These are phyloP conservation scores for Chlorella sp. DNA, from an alignment of 139 green algal species.

Conservation along the genomic window DNA sequence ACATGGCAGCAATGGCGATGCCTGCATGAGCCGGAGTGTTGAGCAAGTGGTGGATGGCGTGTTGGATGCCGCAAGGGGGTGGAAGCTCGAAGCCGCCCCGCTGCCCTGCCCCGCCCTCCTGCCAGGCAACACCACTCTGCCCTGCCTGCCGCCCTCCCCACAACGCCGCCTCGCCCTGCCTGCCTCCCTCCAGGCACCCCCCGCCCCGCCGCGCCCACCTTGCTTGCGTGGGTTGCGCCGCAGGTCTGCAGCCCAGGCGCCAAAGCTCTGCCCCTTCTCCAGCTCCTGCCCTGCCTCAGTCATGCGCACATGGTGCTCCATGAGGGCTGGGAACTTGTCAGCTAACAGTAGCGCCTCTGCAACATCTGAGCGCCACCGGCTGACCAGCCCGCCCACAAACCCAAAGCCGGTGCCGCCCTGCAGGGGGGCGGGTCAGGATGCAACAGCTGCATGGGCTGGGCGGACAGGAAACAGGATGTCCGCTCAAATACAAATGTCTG, in stretches of 20 bases:
- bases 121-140: too few relatives aligned
- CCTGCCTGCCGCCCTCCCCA: too few relatives aligned
- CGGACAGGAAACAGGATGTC: background rate
- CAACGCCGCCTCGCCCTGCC: too few relatives aligned
- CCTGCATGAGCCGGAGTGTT: background rate
- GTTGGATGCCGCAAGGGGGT: background rate
- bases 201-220: background rate
- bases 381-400: background rate
- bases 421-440: background rate
- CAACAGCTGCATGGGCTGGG: too few relatives aligned
- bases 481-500: background rate
- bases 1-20: conserved; percentile 16
- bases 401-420: conserved; percentile 22
- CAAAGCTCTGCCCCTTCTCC: background rate
- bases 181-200: background rate
- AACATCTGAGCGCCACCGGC: background rate
- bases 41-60: background rate
- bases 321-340: background rate
- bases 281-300: background rate
- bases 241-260: background rate
- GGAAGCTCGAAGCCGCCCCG: too few relatives aligned
- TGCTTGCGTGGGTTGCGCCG: background rate
- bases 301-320: conserved; percentile 19
- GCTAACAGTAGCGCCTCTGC: background rate
- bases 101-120: too few relatives aligned